Conservation (phyloP, 2,329 filamentous ascomycete species). For the Aspergillus sp. region DNA sequence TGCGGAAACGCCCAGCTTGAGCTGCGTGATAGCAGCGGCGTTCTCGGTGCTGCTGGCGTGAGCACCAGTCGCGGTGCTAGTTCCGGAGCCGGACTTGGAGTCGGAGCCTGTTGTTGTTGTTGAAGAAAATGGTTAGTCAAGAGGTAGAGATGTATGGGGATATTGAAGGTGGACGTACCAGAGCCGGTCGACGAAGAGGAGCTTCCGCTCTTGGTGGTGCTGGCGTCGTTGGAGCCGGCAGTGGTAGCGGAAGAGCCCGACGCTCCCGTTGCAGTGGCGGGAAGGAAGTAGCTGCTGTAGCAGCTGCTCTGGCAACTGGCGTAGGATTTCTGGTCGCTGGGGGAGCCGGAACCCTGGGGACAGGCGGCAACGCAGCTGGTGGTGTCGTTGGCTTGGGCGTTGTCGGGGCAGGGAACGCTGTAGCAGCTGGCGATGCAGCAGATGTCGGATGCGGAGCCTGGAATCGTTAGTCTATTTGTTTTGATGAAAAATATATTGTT, state of each 20-base stretch:
- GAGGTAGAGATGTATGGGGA: background rate
- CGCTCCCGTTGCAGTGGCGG: conserved; percentile 25
- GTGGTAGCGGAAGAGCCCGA: conserved; percentile 25
- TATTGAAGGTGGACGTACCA: conserved; percentile 9
- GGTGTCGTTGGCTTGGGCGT: conserved; percentile 52
- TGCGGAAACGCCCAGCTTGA: conserved; percentile 36
- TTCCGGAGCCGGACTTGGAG: conserved; percentile 7
- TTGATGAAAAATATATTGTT: background rate
- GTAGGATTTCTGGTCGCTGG: conserved; percentile 49
- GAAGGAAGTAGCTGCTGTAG: conserved; percentile 53
- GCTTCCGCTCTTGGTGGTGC: conserved; percentile 17
- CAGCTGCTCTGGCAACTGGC: conserved; percentile 52
- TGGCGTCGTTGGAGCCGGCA: conserved; percentile 22
- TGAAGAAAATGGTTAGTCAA: background rate
- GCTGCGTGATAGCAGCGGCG: conserved; percentile 29
- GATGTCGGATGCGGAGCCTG: conserved; percentile 48
- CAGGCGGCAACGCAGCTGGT: conserved; percentile 55
- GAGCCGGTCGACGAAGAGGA: conserved; percentile 14
- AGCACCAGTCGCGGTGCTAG: conserved; percentile 20
- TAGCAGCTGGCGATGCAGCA: conserved; percentile 56
- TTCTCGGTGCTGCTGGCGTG: conserved; percentile 27
- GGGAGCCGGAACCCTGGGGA: conserved; percentile 54
- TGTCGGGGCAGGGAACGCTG: conserved; percentile 54
- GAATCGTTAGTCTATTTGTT: background rate
- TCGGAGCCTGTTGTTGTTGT: conserved; percentile 2